Evolutionary conservation across 108 stramenopile species (phyloP).

Genomic region (Skeletonema tropicum): DNA sequence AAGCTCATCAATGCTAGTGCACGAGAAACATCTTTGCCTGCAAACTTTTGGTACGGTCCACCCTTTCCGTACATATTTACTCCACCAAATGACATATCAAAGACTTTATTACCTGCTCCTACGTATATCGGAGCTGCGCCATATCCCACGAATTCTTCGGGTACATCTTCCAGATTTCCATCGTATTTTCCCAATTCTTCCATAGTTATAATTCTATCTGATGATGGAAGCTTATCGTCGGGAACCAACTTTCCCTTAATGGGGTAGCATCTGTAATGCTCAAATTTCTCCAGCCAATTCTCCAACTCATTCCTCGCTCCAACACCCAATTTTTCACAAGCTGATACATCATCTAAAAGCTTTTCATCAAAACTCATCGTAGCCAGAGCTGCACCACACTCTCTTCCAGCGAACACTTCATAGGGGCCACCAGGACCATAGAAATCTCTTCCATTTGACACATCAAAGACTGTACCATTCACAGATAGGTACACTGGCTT

Average conservation of each 20-base stretch:
- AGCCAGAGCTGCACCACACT: conserved; percentile 93
- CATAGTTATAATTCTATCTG: conserved; percentile 65
- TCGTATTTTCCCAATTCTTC: conserved; percentile 72
- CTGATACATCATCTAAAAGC: conserved; percentile 79
- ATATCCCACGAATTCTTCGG: conserved; percentile 54
- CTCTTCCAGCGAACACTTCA: conserved; percentile 93
- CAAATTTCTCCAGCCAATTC: conserved; percentile 93
- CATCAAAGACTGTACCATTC: conserved; percentile 93
- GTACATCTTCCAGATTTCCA: conserved; percentile 55
- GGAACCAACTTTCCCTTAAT: conserved; percentile 86
- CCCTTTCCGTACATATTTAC: conserved; percentile 82
- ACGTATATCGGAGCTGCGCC: conserved; percentile 85
- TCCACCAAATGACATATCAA: conserved; percentile 96
- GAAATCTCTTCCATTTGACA: conserved; percentile 85
- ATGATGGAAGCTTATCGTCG: conserved; percentile 56
- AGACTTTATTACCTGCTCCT: conserved; percentile 84
- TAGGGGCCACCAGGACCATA: conserved; percentile 95
- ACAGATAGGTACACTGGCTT: conserved; percentile 93
- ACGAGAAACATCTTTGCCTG: conserved; percentile 93
- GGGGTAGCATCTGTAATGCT: conserved; percentile 90
- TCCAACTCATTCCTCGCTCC: conserved; percentile 87
- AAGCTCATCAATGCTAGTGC: conserved; percentile 98
- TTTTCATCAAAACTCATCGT: conserved; percentile 92
- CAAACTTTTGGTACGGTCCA: conserved; percentile 91
- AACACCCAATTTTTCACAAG: conserved; percentile 69